A percentile compares a stretch with the other conserved stretches of the same genome.
These are phyloP conservation scores for Talaromyces ruber DNA, from an alignment of 495 filamentous ascomycete genomes.

Conservation along the genomic window DNA sequence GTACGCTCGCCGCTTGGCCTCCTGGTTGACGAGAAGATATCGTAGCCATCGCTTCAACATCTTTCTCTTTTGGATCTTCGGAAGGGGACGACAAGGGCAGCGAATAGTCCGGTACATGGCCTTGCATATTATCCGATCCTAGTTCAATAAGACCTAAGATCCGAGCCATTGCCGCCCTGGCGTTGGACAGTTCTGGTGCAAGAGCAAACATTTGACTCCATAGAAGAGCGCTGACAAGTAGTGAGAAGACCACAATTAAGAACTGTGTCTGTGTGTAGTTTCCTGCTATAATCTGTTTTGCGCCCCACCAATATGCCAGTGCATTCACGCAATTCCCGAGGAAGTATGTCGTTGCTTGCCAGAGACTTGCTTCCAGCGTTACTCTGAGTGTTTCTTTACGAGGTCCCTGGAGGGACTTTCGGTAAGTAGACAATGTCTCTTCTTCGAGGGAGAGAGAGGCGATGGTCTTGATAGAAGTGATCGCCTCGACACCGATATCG, in stretches of 20 bases:
- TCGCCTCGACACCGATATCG: conserved; percentile 42
- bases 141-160: conserved; percentile 42
- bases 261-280: conserved; percentile 51
- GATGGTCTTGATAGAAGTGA: conserved; percentile 46
- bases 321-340: conserved; percentile 49
- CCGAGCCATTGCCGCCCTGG: conserved; percentile 33
- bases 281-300: conserved; percentile 48
- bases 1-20: conserved; percentile 32
- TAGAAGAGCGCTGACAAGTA: conserved; percentile 49
- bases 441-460: conserved; percentile 42
- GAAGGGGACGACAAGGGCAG: neutral
- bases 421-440: conserved; percentile 27
- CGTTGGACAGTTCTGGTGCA: conserved; percentile 51
- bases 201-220: conserved; percentile 61
- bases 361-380: conserved; percentile 38
- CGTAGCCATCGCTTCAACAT: conserved; percentile 13
- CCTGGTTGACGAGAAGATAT: conserved; percentile 14
- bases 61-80: conserved; percentile 3
- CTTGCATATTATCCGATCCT: conserved; percentile 26
- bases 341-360: conserved; percentile 47
- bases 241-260: conserved; percentile 53
- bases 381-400: conserved; percentile 39
- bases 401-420: conserved; percentile 28
- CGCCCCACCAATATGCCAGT: conserved; percentile 64
- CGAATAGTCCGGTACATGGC: neutral